A percentile compares a stretch with the other conserved stretches of the same genome.
Conservation (phyloP, 495 filamentous ascomycete species). For the Talaromyces wortmannii region DNA sequence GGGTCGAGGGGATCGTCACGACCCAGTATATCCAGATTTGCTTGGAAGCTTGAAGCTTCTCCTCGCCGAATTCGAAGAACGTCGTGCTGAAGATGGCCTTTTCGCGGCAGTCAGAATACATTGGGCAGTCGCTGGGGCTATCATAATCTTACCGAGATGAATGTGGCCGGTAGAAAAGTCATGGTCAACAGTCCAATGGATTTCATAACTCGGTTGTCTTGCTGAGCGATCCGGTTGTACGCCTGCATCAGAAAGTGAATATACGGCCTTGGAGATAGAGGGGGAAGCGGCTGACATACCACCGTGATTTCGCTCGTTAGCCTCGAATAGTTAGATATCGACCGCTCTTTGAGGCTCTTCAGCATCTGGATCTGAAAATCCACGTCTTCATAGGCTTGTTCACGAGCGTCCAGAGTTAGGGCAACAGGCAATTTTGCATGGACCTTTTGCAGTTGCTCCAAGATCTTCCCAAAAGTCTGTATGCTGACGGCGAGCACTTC, state of each 20-base stretch:
- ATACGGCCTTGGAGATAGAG: slow-evolving; percentile 29
- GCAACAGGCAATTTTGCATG: not conserved
- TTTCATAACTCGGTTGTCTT: slow-evolving; percentile 28
- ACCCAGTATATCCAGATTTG: slow-evolving; percentile 6
- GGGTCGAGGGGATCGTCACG: slow-evolving; percentile 1
- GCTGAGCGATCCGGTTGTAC: slow-evolving; percentile 17
- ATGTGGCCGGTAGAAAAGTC: slow-evolving; percentile 29
- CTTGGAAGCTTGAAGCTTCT: slow-evolving; percentile 1
- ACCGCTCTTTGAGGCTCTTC: slow-evolving; percentile 26
- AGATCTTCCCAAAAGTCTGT: slow-evolving; percentile 25
- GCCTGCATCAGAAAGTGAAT: slow-evolving; percentile 24
- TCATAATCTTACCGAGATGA: slow-evolving; percentile 17
- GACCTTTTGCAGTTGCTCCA: slow-evolving; percentile 18
- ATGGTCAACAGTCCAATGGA: slow-evolving; percentile 27
- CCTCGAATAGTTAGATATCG: slow-evolving; percentile 30
- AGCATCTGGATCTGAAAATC: slow-evolving; percentile 28
- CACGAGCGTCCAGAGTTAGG: slow-evolving; percentile 1
- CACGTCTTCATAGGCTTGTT: slow-evolving; percentile 16
- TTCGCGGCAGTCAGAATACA: not conserved
- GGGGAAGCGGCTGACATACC: slow-evolving; percentile 14
- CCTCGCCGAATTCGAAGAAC: slow-evolving; percentile 21
- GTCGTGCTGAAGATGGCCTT: slow-evolving; percentile 29
- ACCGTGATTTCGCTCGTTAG: slow-evolving; percentile 40
- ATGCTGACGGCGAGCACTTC: slow-evolving; percentile 34
- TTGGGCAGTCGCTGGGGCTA: not conserved